Evolutionary conservation across 805 yeast genomes (phyloP).

Genomic region (Candida fluviatilis): DNA sequence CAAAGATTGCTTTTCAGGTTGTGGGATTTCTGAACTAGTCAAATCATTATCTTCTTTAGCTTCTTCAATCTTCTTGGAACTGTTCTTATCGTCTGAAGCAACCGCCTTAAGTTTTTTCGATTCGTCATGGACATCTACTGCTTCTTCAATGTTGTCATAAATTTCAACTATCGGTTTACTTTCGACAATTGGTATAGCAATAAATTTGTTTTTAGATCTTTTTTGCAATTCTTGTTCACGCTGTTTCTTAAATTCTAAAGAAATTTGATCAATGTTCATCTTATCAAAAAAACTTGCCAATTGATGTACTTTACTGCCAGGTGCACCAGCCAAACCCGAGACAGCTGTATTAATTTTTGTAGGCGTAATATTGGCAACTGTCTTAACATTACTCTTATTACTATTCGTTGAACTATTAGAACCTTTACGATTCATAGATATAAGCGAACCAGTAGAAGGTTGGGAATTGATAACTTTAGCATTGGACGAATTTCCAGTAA

Average conservation of each 20-base stretch:
- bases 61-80: slow-evolving; percentile 3
- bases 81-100: background rate
- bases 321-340: background rate
- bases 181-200: slow-evolving; percentile 66
- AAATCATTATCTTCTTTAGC: slow-evolving; percentile 5
- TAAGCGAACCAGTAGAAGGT: background rate
- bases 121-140: slow-evolving; percentile 49
- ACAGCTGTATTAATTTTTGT: background rate
- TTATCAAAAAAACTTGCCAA: slow-evolving; percentile 66
- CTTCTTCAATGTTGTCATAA: slow-evolving; percentile 83
- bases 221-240: slow-evolving; percentile 69
- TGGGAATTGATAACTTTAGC: background rate
- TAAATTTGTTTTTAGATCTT: slow-evolving; percentile 53
- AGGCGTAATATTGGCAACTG: background rate
- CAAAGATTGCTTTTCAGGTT: slow-evolving; percentile 67
- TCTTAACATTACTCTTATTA: background rate
- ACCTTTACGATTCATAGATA: slow-evolving; percentile 1
- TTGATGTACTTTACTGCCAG: slow-evolving; percentile 47
- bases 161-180: slow-evolving; percentile 89
- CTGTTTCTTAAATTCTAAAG: slow-evolving; percentile 82
- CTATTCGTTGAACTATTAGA: background rate
- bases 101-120: slow-evolving; percentile 4
- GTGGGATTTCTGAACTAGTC: slow-evolving; percentile 33
- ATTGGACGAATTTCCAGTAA: background rate
- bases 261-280: slow-evolving; percentile 73